Conservation (phyloP, 1,284 basidiomycete species). For the Gomphus sp. region DNA sequence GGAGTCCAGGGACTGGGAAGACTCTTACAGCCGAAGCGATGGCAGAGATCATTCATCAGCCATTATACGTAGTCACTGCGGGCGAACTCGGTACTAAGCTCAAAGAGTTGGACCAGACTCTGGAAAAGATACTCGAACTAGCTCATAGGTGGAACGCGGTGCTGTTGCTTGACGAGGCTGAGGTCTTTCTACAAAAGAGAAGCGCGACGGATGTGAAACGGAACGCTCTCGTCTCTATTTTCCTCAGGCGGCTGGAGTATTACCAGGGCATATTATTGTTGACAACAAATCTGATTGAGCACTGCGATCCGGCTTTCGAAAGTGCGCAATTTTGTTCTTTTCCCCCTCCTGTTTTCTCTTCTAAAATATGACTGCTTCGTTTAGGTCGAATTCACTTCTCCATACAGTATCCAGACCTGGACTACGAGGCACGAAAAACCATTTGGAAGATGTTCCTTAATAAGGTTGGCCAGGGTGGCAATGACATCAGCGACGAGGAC, state of each 20-base stretch:
- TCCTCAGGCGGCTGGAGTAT: conserved; percentile 26
- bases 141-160: conserved; percentile 26
- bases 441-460: conserved; percentile 22
- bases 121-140: conserved; percentile 21
- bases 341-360: background rate
- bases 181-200: conserved; percentile 26
- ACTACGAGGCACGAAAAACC: conserved; percentile 14
- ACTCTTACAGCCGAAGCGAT: conserved; percentile 29
- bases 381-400: conserved; percentile 24
- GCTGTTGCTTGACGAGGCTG: conserved; percentile 29
- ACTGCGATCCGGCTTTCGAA: conserved; percentile 27
- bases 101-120: conserved; percentile 17
- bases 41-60: conserved; percentile 22
- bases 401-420: conserved; percentile 22
- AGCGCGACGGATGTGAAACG: conserved; percentile 18
- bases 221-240: conserved; percentile 29
- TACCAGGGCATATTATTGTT: conserved; percentile 28
- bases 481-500: conserved; percentile 1
- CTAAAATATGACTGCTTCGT: background rate
- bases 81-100: conserved; percentile 24
- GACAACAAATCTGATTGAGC: conserved; percentile 26
- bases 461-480: conserved; percentile 3
- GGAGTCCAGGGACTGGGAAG: conserved; percentile 25
- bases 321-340: conserved; percentile 15
- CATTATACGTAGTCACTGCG: conserved; percentile 25